Percentiles rank a stretch among this genome's conserved stretches.
Conservation (phyloP, 2,329 filamentous ascomycete genomes). For the Trichoderma lentiforme region DNA sequence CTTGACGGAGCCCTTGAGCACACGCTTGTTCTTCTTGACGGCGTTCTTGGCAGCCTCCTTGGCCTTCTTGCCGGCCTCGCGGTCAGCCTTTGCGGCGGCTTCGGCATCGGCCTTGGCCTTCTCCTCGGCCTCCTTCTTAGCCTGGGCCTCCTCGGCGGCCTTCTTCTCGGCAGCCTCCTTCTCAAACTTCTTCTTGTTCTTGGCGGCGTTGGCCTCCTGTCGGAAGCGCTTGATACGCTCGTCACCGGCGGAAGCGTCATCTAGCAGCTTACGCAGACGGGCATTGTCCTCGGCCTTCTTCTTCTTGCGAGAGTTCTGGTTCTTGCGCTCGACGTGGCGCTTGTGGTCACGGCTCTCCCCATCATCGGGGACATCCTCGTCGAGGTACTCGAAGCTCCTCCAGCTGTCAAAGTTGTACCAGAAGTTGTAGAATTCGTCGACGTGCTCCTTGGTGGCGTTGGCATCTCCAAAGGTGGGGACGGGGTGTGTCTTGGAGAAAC, state of each 20-base stretch:
- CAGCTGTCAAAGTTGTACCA: slow-evolving; percentile 99
- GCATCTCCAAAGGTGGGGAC: slow-evolving; percentile 84
- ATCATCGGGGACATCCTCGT: slow-evolving; percentile 98
- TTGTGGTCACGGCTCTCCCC: slow-evolving; percentile 99
- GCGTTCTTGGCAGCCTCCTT: slow-evolving; percentile 99
- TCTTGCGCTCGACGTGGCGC: slow-evolving; percentile 97
- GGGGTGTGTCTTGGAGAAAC: slow-evolving; percentile 88
- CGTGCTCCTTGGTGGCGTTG: slow-evolving; percentile 80
- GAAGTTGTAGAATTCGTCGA: slow-evolving; percentile 98
- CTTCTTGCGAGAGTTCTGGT: slow-evolving; percentile 96
- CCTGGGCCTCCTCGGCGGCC: slow-evolving; percentile 77
- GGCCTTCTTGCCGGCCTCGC: slow-evolving; percentile 85
- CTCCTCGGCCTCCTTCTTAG: slow-evolving; percentile 80
- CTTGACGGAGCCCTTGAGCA: slow-evolving; percentile 90
- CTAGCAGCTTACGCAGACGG: slow-evolving; percentile 83
- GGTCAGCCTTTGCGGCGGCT: slow-evolving; percentile 77
- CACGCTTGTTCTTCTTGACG: slow-evolving; percentile 99
- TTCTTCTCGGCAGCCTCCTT: slow-evolving; percentile 90
- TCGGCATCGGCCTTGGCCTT: slow-evolving; percentile 79
- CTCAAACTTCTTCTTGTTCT: slow-evolving; percentile 92
- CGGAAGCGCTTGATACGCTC: slow-evolving; percentile 98
- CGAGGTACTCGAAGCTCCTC: slow-evolving; percentile 95
- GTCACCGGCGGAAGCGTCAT: slow-evolving; percentile 78
- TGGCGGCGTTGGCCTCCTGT: slow-evolving; percentile 83
- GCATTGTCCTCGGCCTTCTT: slow-evolving; percentile 98